Evolutionary conservation across 306 rosid species (phyloP), one percentile per base, ranked within the genome.

Genomic region (Quercus variabilis): DNA sequence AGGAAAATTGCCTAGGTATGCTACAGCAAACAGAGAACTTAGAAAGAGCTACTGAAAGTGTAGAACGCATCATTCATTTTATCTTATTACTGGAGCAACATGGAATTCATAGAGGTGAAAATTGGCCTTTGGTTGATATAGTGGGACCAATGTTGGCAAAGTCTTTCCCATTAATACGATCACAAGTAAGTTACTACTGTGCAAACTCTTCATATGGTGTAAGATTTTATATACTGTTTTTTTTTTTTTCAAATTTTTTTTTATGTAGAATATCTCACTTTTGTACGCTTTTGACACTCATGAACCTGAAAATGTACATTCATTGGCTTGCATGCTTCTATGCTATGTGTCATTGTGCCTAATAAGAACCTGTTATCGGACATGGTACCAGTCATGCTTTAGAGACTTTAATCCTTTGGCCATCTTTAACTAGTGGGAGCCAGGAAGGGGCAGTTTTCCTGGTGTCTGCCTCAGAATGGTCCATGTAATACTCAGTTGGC

Each of bases 61-160:
- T 87, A 68, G 97, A 90, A 70, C 89, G 71, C 63, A 81, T 92
- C 59, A 80, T 80, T 80, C 92, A 84, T 71, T 90, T 92, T 80
- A 85, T 95, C 82, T 71, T 81, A 74, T 85, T 88, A 86, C 84
- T 95, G 77, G 96, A 89, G 85, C 88, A 89, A 79, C 90, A 83
- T 84, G 89, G 96, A 12, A 74, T 83, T 83, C 85, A 79, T 79
- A 84, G 79, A 85, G 90, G 90, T 91, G 93, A 81, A 88, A 83
- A 78, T 82, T 95, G 99, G 99, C 96, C 97, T 21, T 82, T 95
- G 94, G 87, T 72, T 67, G 86, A 73, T 79, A 73, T 94, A 76
- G 94, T 95, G 26, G 99, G 99, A 88, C 99, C 99, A 55, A 84
- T 84, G 86, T 75, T 95, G 86, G 88, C 91, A 0, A 88, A 86